These are phyloP conservation scores for Fusarium anthophilum DNA, from an alignment of 2,329 filamentous ascomycete genomes.

Conservation along the genomic window DNA sequence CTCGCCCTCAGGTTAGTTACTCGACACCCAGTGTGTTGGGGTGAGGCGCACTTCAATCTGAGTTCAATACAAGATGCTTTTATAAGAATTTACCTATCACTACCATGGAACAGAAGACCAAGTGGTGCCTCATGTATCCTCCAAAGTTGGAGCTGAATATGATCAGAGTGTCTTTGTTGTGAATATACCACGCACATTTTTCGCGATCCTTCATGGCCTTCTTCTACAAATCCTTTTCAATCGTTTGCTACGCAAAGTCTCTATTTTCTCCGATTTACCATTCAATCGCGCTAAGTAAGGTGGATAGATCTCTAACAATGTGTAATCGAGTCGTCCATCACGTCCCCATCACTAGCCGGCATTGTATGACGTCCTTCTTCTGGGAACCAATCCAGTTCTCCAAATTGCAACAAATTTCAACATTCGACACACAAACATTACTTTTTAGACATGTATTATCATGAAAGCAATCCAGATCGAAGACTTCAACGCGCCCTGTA, in stretches of 20 bases:
- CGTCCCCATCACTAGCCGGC: background rate
- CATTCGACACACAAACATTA: background rate
- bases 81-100: background rate
- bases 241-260: fast-evolving
- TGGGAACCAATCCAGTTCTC: background rate
- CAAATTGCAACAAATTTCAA: fast-evolving
- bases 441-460: fast-evolving
- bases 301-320: background rate
- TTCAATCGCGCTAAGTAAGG: background rate
- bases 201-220: background rate
- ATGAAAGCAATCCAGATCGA: slow-evolving; percentile 5
- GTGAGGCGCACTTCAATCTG: background rate
- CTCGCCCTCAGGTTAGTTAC: background rate
- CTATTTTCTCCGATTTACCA: fast-evolving
- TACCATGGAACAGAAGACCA: background rate
- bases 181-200: too few relatives aligned
- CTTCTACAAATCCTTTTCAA: too few relatives aligned
- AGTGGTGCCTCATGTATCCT: background rate
- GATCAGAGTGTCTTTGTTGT: background rate
- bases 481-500: background rate
- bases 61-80: background rate
- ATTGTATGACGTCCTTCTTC: background rate
- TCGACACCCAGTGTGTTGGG: background rate
- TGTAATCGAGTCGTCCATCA: background rate
- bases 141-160: too few relatives aligned